Percentiles rank a stretch among this genome's conserved stretches.
phyloP scores from a whole-genome alignment of 2,329 filamentous ascomycete species.

The Metarhizium guizhouense region DNA sequence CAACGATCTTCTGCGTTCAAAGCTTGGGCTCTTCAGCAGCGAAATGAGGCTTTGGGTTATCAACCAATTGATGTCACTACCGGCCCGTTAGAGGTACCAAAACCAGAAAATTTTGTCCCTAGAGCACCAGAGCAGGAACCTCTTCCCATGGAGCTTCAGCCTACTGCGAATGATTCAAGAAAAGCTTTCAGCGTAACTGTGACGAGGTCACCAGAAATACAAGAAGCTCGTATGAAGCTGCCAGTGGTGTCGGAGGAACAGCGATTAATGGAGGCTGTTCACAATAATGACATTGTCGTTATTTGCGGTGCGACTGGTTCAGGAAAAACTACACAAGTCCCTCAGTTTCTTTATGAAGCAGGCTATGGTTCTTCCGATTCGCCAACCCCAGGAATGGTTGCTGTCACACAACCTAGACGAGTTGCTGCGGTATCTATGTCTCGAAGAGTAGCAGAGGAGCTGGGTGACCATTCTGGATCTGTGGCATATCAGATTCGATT shows the following conservation, averaged over 20 bases:
- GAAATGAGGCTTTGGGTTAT: slow-evolving; percentile 73
- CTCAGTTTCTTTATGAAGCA: slow-evolving; percentile 90
- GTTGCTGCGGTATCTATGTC: slow-evolving; percentile 97
- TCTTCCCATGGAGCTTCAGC: slow-evolving; percentile 55
- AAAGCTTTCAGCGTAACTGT: slow-evolving; percentile 73
- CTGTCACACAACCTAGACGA: slow-evolving; percentile 86
- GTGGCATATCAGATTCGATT: slow-evolving; percentile 96
- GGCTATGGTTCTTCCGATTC: slow-evolving; percentile 76
- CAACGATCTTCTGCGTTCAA: slow-evolving; percentile 66
- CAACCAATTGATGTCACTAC: slow-evolving; percentile 35
- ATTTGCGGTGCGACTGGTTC: slow-evolving; percentile 93
- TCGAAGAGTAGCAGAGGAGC: slow-evolving; percentile 77
- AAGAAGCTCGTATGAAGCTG: slow-evolving; percentile 67
- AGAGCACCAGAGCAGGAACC: slow-evolving; percentile 63
- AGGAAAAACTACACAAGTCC: slow-evolving; percentile 95
- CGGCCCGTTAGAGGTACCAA: slow-evolving; percentile 41
- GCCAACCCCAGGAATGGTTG: slow-evolving; percentile 84
- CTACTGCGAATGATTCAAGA: slow-evolving; percentile 49
- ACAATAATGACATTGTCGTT: slow-evolving; percentile 83
- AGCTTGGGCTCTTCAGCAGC: slow-evolving; percentile 78
- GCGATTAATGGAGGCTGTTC: slow-evolving; percentile 94
- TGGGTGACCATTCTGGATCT: slow-evolving; percentile 65
- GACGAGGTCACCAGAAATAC: slow-evolving; percentile 60
- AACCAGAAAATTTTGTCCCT: slow-evolving; percentile 54
- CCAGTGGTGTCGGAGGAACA: slow-evolving; percentile 94